Evolutionary conservation across 106 monocot species (phyloP).

Genomic region (Allium fistulosum): DNA sequence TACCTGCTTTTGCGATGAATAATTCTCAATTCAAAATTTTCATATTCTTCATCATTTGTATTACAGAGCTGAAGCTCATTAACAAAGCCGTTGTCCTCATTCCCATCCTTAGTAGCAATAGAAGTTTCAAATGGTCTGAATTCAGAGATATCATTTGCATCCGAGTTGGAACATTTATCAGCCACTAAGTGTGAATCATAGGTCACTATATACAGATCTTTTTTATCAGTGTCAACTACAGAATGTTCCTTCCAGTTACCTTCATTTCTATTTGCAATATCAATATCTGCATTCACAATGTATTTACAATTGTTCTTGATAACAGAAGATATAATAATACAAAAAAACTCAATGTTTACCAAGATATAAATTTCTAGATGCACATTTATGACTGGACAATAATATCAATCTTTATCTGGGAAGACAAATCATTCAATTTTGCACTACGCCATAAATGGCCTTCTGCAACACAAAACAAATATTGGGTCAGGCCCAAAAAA

Average conservation of each 20-base stretch:
- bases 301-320: no score
- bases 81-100: slow-evolving; percentile 17
- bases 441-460: no score
- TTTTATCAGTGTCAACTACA: slow-evolving; percentile 8
- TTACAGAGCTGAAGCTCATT: slow-evolving; percentile 29
- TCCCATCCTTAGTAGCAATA: slow-evolving; percentile 14
- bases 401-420: no score
- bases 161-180: slow-evolving; percentile 17
- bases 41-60: slow-evolving; percentile 49
- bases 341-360: no score
- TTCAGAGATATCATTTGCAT: slow-evolving; percentile 21
- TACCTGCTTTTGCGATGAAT: slow-evolving; percentile 94
- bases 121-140: slow-evolving; percentile 14
- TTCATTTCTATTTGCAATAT: slow-evolving; percentile 13
- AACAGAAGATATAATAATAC: no score
- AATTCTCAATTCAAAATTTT: slow-evolving; percentile 78
- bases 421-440: not conserved
- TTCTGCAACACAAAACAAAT: no score
- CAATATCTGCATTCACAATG: slow-evolving; percentile 16
- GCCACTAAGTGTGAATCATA: slow-evolving; percentile 9
- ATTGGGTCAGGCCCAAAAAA: no score
- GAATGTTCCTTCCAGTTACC: not conserved
- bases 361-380: no score
- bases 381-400: no score
- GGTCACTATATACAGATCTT: slow-evolving; percentile 9